These are phyloP conservation scores for Corymbia maculata DNA, from an alignment of 345 rosid species.

Conservation along the genomic window DNA sequence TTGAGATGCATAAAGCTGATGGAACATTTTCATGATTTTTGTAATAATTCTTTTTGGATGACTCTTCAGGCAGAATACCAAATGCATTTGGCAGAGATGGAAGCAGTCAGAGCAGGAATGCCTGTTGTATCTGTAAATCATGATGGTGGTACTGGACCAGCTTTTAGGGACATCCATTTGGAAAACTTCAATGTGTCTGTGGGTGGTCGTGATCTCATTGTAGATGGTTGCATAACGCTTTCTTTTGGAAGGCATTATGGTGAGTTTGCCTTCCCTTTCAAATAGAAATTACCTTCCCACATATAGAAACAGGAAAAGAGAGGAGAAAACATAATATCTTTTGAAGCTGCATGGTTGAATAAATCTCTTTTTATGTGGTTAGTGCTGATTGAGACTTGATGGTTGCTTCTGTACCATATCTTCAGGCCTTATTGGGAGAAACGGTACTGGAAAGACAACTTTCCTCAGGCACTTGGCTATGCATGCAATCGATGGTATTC, in stretches of 20 bases:
- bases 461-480: constrained; percentile 94
- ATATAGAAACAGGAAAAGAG: neutral
- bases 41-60: neutral
- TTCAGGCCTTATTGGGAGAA: constrained; percentile 95
- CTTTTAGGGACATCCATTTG: constrained; percentile 85
- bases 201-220: constrained; percentile 96
- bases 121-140: constrained; percentile 80
- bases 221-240: constrained; percentile 79
- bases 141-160: constrained; percentile 57
- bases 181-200: constrained; percentile 89
- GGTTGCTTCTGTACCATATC: neutral
- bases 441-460: constrained; percentile 98
- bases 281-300: neutral
- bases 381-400: neutral
- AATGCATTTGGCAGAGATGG: constrained; percentile 95
- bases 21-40: neutral
- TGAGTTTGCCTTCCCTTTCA: constrained; percentile 24
- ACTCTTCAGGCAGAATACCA: constrained; percentile 69
- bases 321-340: neutral
- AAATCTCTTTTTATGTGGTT: neutral
- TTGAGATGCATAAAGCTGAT: neutral
- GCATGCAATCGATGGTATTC: constrained; percentile 98
- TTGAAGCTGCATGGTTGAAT: neutral
- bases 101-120: constrained; percentile 92
- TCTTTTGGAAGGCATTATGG: constrained; percentile 97